Base-by-base conservation (phyloP, 1,284 basidiomycete species). In the Ustilago tritici region DNA sequence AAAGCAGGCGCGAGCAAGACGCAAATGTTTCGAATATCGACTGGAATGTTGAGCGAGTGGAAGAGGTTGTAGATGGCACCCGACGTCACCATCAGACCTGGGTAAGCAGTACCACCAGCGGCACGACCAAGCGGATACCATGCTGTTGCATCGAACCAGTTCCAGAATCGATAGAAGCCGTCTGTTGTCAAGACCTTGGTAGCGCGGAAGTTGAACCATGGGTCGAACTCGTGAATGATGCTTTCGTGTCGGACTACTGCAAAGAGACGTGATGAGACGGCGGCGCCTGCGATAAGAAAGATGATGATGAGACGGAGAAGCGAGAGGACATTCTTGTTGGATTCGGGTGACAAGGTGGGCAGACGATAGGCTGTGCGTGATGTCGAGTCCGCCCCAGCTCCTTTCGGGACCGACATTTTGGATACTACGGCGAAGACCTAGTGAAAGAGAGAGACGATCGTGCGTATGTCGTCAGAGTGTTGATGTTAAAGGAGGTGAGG, bases 121-220 rank as follows among this genome's bases (percentile, higher is more conserved):
- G 97, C 95, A 84, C 97, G 93, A 55, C 97, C 97, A 2, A 99
- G 91, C 14, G 97, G 97, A 86, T 99, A 99, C 97, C 87, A 88
- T 4, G 95, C 95, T 6, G 97, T 97, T 38, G 95, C 95, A 88
- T 99, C 97, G 87, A 99, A 99, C 97, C 97, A 99, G 87, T 99
- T 99, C 82, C 83, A 85, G 70, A 86, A 86, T 23, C 82, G 70
- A 65, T 86, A 86, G 78, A 81, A 86, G 14, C 84, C 84, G 56
- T 86, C 84, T 32, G 79, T 80, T 36, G 84, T 96, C 94, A 99
- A 88, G 95, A 99, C 91, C 93, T 95, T 95, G 95, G 82, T 60
- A 62, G 34, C 70, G 2, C 67, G 61, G 64, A 65, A 77, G 77
- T 82, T 78, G 59, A 83, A 98, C 95, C 95, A 98, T 77, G 95